phyloP scores from a whole-genome alignment of 768 basidiomycete species.

The Rhizopogon rudus region DNA sequence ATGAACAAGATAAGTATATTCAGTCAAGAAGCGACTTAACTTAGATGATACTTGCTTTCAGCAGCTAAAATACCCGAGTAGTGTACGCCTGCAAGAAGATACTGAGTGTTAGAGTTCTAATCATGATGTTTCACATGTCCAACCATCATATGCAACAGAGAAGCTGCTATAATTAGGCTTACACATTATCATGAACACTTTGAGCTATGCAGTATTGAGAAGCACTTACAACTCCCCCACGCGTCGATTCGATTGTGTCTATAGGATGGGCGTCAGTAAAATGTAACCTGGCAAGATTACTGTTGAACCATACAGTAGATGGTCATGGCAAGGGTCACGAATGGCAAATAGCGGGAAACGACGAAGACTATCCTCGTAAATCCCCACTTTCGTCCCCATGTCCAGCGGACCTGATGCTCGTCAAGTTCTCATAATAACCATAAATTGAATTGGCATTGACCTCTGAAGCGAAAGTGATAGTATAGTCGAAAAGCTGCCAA shows the following conservation, averaged over 20 bases:
- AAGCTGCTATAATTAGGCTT: neutral
- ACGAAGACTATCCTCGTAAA: conserved; percentile 13
- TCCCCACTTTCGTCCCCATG: conserved; percentile 14
- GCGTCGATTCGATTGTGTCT: neutral
- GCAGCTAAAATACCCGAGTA: neutral
- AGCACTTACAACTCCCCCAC: neutral
- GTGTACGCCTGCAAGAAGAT: neutral
- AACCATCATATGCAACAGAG: neutral
- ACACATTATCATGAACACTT: neutral
- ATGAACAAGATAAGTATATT: neutral
- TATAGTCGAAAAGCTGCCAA: neutral
- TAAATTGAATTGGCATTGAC: neutral
- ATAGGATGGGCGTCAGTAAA: neutral
- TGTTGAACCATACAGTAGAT: neutral
- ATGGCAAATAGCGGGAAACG: conserved; percentile 17
- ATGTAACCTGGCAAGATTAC: too few species aligned
- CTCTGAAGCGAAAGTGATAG: neutral
- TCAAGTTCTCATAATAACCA: neutral
- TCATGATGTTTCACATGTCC: neutral
- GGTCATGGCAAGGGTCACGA: conserved; percentile 11
- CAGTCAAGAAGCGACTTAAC: too few species aligned
- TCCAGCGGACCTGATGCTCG: conserved; percentile 10
- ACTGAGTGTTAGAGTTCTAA: neutral
- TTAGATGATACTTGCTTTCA: neutral
- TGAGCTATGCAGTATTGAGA: too few species aligned